A percentile compares a stretch with the other conserved stretches of the same genome.
Evolutionary conservation across 176 grass and related monocot species (phyloP).

Genomic region (Oryza longistaminata): DNA sequence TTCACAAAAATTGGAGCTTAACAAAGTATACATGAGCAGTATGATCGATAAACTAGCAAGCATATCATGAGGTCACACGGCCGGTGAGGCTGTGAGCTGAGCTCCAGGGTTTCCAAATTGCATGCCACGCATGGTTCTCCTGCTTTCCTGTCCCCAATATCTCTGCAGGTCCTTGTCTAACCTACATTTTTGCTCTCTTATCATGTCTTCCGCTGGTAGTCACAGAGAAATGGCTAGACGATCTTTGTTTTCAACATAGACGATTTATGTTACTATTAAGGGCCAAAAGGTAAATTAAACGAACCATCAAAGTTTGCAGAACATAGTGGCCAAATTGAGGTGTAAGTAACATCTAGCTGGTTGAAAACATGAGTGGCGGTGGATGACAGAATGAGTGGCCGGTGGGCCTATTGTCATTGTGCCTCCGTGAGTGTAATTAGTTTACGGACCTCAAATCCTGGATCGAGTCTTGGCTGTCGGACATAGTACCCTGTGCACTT

Average conservation of each 20-base stretch:
- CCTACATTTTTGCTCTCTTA: not conserved
- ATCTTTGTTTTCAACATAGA: not conserved
- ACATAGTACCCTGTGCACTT: slow-evolving; percentile 26
- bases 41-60: no score
- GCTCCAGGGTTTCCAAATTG: not conserved
- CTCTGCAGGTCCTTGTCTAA: not conserved
- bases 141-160: slow-evolving; percentile 17
- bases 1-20: slow-evolving; percentile 24
- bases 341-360: not conserved
- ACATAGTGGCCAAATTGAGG: not conserved
- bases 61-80: slow-evolving; percentile 38
- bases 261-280: not conserved
- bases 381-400: slow-evolving; percentile 20
- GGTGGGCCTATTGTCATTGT: slow-evolving; percentile 16
- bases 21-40: not conserved
- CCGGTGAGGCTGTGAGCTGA: not conserved
- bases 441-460: slow-evolving; percentile 23
- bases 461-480: not conserved
- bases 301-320: not conserved
- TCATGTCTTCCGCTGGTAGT: not conserved
- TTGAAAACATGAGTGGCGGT: slow-evolving; percentile 4
- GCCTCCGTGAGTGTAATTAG: slow-evolving; percentile 3
- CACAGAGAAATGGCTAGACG: not conserved
- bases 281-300: not conserved
- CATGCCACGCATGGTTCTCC: slow-evolving; percentile 7